These are phyloP conservation scores for Ceratocystis eucalypticola DNA, from an alignment of 2,329 filamentous ascomycete genomes.

Conservation along the genomic window DNA sequence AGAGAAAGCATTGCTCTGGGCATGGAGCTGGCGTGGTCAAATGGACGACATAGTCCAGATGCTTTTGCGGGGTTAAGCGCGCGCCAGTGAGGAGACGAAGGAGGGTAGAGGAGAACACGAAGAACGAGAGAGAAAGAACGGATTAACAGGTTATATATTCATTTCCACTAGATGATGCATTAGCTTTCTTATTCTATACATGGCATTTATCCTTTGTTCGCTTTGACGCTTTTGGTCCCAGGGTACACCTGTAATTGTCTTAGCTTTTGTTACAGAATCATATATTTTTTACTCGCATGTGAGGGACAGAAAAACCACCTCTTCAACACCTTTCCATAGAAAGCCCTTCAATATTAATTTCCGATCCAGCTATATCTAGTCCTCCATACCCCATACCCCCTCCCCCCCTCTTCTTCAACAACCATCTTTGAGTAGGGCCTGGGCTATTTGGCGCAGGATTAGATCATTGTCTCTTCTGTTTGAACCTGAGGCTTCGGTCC, in stretches of 20 bases:
- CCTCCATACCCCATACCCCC: too few species aligned
- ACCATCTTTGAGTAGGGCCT: too few species aligned
- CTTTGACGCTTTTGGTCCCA: not conserved
- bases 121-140: not conserved
- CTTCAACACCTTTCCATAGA: too few species aligned
- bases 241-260: not conserved
- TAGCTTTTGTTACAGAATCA: too few species aligned
- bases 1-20: constrained; percentile 59
- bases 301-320: too few species aligned
- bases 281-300: too few species aligned
- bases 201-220: not conserved
- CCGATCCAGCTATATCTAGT: too few species aligned
- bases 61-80: constrained; percentile 66
- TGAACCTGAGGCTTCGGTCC: too few species aligned
- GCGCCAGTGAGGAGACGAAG: constrained; percentile 28
- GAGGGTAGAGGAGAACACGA: not conserved
- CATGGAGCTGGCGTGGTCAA: constrained; percentile 50
- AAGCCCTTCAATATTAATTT: too few species aligned
- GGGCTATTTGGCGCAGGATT: too few species aligned
- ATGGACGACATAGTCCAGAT: constrained; percentile 64
- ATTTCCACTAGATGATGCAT: not conserved
- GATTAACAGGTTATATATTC: not conserved
- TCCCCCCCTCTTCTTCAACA: too few species aligned
- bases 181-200: not conserved
- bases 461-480: too few species aligned